A percentile compares a stretch with the other conserved stretches of the same genome.
Evolutionary conservation across 2,329 filamentous ascomycete genomes (phyloP).

Genomic region (Penicillium occitanis): DNA sequence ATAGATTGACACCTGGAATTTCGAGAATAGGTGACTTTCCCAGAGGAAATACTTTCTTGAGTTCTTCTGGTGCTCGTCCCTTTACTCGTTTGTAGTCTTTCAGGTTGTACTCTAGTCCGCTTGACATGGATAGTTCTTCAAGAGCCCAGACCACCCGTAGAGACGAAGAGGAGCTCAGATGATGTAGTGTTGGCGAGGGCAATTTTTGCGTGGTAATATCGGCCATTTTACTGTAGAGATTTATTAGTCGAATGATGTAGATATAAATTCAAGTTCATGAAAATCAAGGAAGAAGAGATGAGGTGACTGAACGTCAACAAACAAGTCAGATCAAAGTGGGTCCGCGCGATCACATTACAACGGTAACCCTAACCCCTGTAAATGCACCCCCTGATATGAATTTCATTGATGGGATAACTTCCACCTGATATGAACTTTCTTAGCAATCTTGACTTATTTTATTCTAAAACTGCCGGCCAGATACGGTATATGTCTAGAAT

Average conservation of each 20-base stretch:
- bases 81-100: constrained; percentile 26
- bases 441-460: neutral
- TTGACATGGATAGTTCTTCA: constrained; percentile 27
- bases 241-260: neutral
- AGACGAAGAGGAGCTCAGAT: constrained; percentile 28
- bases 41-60: constrained; percentile 26
- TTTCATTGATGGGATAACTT: neutral
- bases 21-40: constrained; percentile 32
- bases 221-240: neutral
- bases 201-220: neutral
- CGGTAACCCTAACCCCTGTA: neutral
- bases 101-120: constrained; percentile 27
- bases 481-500: neutral
- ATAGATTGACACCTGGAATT: constrained; percentile 16
- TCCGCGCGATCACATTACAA: neutral
- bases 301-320: constrained; percentile 5
- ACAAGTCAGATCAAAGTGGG: neutral
- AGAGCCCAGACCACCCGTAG: constrained; percentile 29
- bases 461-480: neutral
- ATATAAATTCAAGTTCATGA: neutral
- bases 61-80: constrained; percentile 19
- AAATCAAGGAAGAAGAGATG: neutral
- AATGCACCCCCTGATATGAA: neutral
- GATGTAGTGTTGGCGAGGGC: constrained; percentile 26
- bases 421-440: neutral